Conservation (phyloP, 2,329 filamentous ascomycete species). For the Claviceps purpurea region DNA sequence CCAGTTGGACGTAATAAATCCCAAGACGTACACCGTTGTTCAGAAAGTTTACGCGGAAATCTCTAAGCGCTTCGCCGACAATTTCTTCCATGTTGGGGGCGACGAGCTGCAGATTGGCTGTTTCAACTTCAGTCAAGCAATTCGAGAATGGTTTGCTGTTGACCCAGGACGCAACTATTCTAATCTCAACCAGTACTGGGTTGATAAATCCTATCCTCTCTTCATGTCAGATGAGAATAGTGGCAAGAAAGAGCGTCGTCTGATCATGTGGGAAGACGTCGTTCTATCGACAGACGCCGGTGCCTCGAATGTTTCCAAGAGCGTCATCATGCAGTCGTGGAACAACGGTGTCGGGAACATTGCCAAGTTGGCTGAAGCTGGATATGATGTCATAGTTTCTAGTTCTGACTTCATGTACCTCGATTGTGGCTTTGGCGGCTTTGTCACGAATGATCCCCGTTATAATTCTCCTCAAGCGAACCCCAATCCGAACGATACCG, state of each 20-base stretch:
- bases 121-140: constrained; percentile 41
- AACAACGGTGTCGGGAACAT: constrained; percentile 39
- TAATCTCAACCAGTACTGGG: constrained; percentile 40
- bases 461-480: constrained; percentile 39
- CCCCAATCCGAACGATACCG: constrained; percentile 22
- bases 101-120: constrained; percentile 40
- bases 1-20: constrained; percentile 41
- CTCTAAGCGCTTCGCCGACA: constrained; percentile 33
- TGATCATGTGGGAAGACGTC: constrained; percentile 47
- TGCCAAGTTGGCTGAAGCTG: constrained; percentile 32
- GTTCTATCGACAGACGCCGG: constrained; percentile 26
- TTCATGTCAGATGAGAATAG: constrained; percentile 20
- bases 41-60: constrained; percentile 40
- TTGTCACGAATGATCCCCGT: constrained; percentile 39
- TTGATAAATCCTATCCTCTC: constrained; percentile 37
- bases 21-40: constrained; percentile 41
- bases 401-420: constrained; percentile 42
- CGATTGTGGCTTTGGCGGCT: constrained; percentile 41
- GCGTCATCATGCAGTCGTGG: constrained; percentile 41
- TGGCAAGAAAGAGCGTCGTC: constrained; percentile 28
- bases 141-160: constrained; percentile 34
- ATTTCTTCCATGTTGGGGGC: constrained; percentile 42
- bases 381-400: constrained; percentile 43
- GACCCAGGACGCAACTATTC: constrained; percentile 29
- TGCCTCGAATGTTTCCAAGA: constrained; percentile 32